Evolutionary conservation across 2,329 filamentous ascomycete genomes (phyloP).

Genomic region (Colletotrichum sp.): DNA sequence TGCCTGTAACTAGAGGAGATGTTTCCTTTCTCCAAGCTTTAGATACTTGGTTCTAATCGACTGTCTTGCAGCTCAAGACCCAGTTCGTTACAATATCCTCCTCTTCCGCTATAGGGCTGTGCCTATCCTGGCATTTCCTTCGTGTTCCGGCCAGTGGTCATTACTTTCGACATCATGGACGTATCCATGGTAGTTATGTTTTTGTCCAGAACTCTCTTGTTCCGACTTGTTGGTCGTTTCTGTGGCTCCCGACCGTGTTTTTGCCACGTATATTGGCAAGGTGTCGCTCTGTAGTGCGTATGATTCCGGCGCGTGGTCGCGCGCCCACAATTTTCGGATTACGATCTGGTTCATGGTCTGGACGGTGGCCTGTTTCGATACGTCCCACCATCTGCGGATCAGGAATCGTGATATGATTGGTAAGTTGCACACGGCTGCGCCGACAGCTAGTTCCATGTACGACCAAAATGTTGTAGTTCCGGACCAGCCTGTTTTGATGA

Average conservation of each 20-base stretch:
- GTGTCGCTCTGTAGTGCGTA: not conserved
- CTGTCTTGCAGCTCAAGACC: too few relatives aligned
- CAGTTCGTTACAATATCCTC: too few relatives aligned
- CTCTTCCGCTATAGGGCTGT: not conserved
- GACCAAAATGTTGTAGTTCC: not conserved
- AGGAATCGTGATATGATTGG: not conserved
- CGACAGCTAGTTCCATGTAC: not conserved
- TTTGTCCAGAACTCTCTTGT: not conserved
- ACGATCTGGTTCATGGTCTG: not conserved
- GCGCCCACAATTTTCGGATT: not conserved
- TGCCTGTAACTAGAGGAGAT: too few relatives aligned
- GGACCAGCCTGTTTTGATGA: not conserved
- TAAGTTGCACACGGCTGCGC: conserved; percentile 2
- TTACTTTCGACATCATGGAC: not conserved
- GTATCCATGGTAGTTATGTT: not conserved
- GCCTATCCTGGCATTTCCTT: not conserved
- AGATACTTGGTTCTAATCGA: too few relatives aligned
- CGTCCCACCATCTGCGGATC: not conserved
- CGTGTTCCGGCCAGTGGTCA: not conserved
- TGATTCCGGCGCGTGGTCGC: not conserved
- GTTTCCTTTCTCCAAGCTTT: too few relatives aligned
- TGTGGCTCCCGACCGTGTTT: not conserved
- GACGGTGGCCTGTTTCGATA: not conserved
- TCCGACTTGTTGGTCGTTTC: not conserved
- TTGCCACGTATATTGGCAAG: not conserved